Percentiles rank a stretch among this genome's conserved stretches.
Conservation (phyloP, 768 basidiomycete genomes). For the Suillus spraguei region DNA sequence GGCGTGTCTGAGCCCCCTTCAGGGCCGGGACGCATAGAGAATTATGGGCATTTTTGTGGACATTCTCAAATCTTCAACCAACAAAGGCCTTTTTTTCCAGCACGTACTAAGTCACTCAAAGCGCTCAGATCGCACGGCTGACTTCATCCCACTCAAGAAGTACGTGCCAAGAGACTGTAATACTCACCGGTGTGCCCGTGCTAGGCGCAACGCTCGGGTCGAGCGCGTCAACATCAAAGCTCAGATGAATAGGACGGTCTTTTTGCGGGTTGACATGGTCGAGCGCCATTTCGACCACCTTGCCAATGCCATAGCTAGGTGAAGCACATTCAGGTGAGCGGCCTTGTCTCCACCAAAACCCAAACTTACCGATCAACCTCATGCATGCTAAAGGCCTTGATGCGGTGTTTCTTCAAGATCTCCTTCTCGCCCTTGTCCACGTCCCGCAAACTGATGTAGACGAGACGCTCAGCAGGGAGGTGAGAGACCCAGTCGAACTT, state of each 20-base stretch:
- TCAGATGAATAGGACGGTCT: constrained; percentile 87
- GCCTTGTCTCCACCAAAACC: constrained; percentile 63
- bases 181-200: constrained; percentile 83
- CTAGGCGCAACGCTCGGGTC: constrained; percentile 70
- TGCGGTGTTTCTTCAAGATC: constrained; percentile 77
- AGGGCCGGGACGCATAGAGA: not conserved
- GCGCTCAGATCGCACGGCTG: not conserved
- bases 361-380: constrained; percentile 69
- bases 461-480: constrained; percentile 76
- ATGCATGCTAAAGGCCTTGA: constrained; percentile 91
- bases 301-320: constrained; percentile 82
- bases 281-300: constrained; percentile 90
- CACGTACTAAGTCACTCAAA: not conserved
- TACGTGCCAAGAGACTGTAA: not conserved
- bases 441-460: constrained; percentile 96
- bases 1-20: not conserved
- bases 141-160: not conserved
- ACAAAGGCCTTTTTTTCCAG: too few relatives aligned
- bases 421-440: constrained; percentile 87
- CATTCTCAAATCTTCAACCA: not conserved
- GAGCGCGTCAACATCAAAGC: constrained; percentile 94
- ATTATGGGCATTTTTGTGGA: not conserved
- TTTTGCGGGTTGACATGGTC: constrained; percentile 89
- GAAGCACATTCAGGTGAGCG: constrained; percentile 32
- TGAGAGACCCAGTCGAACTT: constrained; percentile 61